These are phyloP conservation scores for Talaromyces sp. DNA, from an alignment of 2,329 filamentous ascomycete genomes.

Conservation along the genomic window DNA sequence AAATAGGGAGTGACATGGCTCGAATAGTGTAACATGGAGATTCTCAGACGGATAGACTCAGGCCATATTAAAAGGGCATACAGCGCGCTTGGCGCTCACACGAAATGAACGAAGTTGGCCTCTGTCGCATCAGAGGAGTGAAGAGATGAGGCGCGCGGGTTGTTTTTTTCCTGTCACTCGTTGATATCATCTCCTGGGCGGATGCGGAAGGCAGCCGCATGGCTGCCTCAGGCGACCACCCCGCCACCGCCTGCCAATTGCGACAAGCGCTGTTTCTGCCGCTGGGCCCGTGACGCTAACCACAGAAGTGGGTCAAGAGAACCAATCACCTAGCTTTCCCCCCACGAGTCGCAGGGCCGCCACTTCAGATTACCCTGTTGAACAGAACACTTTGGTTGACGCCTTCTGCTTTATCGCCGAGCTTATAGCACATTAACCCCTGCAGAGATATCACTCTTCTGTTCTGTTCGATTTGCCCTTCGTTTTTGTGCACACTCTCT, in stretches of 20 bases:
- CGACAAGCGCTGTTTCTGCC: not conserved
- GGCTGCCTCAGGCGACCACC: not conserved
- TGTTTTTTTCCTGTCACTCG: not conserved
- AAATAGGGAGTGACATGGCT: constrained; percentile 2
- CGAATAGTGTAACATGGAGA: constrained; percentile 8
- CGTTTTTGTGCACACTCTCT: not conserved
- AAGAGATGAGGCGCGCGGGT: not conserved
- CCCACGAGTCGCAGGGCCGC: not conserved
- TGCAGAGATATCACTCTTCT: not conserved
- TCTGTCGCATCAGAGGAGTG: not conserved
- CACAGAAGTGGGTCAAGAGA: not conserved
- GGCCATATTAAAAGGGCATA: not conserved
- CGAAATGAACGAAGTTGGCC: not conserved
- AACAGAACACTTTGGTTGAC: not conserved
- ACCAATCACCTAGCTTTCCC: not conserved
- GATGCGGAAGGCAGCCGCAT: not conserved
- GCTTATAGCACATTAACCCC: not conserved
- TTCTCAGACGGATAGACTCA: not conserved
- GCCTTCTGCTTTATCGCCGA: not conserved
- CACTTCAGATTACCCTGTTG: not conserved
- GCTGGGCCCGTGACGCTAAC: not conserved
- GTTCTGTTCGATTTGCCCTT: not conserved
- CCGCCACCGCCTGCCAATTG: not conserved
- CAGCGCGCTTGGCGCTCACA: not conserved
- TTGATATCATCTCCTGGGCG: not conserved